Evolutionary conservation across 192 early-diverging fungal genomes (phyloP), one percentile per base, ranked within the genome.

Genomic region (Rhizophlyctis rosea): DNA sequence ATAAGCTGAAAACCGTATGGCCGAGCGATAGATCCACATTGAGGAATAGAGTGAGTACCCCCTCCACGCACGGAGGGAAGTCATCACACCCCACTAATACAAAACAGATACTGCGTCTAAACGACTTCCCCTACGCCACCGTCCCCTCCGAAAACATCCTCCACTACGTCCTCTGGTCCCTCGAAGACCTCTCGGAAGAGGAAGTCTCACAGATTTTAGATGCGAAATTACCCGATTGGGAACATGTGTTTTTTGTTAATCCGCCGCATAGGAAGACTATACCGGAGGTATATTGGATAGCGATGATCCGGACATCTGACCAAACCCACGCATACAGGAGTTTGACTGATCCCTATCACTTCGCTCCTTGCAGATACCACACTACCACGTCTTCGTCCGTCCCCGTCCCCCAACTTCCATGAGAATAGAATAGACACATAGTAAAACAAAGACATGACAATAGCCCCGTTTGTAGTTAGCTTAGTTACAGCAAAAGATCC

Each of bases 221-320:
- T 11, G 47, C 50, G 62, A 18, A 50, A 9, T 47, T 58, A 54
- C 68, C 68, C 7, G 68, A 54, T 3, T 35, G 33, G 55, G 61
- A 70, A 29, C 62, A 54, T 28, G 44, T 70, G 23, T 64, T 30
- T 55, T 70, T 28, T 24, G 49, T 58, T 11, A 70, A 70, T 51
- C 68, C 68, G 3, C 68, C 68, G 9, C 34, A 56, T 34, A 30
- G 68, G n/a, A 70, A 64, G 50, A 70, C 68, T 4, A 70, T 70
- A 24, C 68, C 64, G 25, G 69, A 66, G 36, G 54, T 65, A 34
- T 14, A 60, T 18, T 7, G 39, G 9, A 44, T 7, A 7, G 18
- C 18, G 9, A 18, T 44, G 7, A 7, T 44, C 9, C 7, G 18
- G 39, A 44, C 39, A 13, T 44, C 9, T 44, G 7, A 44, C n/a